phyloP scores from a whole-genome alignment of 441 rosid species.

The Monsonia emarginata region DNA sequence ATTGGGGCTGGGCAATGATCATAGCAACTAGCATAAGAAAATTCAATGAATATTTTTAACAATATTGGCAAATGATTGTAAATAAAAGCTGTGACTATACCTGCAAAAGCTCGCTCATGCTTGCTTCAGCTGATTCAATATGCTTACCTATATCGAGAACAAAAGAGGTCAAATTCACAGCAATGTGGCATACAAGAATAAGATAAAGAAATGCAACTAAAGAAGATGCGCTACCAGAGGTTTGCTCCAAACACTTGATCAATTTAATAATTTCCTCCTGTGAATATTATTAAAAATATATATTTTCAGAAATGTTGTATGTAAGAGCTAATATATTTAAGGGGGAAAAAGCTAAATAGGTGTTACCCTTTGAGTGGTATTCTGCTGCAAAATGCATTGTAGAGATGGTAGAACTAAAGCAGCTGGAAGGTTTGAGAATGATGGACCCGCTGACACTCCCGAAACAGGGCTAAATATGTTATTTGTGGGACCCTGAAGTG shows the following conservation, averaged over 20 bases:
- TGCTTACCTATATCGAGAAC: conserved; percentile 45
- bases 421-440: conserved; percentile 34
- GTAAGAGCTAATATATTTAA: no score
- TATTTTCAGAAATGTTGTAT: background rate
- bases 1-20: background rate
- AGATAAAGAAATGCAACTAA: background rate
- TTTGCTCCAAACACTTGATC: conserved; percentile 70
- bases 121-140: conserved; percentile 41
- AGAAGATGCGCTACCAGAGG: conserved; percentile 40
- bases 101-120: conserved; percentile 48
- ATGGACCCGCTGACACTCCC: conserved; percentile 42
- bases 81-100: conserved; percentile 26
- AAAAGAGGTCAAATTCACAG: conserved; percentile 16
- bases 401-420: conserved; percentile 59
- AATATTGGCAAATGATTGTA: background rate
- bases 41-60: background rate
- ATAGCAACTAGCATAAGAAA: background rate
- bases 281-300: conserved; percentile 16
- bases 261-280: conserved; percentile 85
- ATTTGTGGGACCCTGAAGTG: conserved; percentile 56
- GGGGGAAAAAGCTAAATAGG: conserved; percentile 7
- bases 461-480: conserved; percentile 35
- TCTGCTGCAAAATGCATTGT: conserved; percentile 79
- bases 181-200: background rate
- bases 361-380: conserved; percentile 57